Evolutionary conservation across 192 early-diverging fungal genomes (phyloP), one percentile per base, ranked within the genome.

Genomic region (Mortierella hygrophila): DNA sequence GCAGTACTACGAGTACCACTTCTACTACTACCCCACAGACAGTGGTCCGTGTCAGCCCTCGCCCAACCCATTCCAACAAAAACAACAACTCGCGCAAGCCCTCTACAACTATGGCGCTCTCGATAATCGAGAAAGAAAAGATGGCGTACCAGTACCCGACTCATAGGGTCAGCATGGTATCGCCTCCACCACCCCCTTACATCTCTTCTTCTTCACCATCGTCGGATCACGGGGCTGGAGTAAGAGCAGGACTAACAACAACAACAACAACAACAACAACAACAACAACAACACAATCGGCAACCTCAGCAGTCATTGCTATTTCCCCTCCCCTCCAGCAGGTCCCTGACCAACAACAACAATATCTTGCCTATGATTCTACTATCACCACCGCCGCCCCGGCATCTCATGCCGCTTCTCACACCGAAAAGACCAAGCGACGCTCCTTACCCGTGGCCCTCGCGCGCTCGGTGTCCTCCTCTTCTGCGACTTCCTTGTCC

Each of bases 101-200:
- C 13, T 74, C 77, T 7, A 83, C 77, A 7, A 78, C 46, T 1
- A 49, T 57, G 60, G 77, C 82, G 20, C 65, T 78, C 13, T 83
- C 82, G 20, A 75, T 83, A 77, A 79, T 83, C 20, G 77, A 83
- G 72, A 68, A 83, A 18, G 77, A 83, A 60, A 83, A 83, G 49
- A 26, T 37, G 47, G 65, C 60, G n/a, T 68, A 70, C 44, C 44
- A 75, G 23, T 73, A 69, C 57, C 8, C 71, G 4, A 74, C 76
- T 6, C 71, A 52, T 40, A 72, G 82, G 21, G 65, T 71, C 32
- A 78, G 77, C 52, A 41, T 76, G 70, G 47, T 72, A 0, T 78
- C 82, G 26, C 68, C 77, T 63, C 82, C 82, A 70, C 82, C 82
- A 60, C 82, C 82, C 42, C 82, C 82, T 78, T 83, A 83, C 75